These are phyloP conservation scores for Kodamaea ohmeri DNA, from an alignment of 1,139 yeast genomes.

Conservation along the genomic window DNA sequence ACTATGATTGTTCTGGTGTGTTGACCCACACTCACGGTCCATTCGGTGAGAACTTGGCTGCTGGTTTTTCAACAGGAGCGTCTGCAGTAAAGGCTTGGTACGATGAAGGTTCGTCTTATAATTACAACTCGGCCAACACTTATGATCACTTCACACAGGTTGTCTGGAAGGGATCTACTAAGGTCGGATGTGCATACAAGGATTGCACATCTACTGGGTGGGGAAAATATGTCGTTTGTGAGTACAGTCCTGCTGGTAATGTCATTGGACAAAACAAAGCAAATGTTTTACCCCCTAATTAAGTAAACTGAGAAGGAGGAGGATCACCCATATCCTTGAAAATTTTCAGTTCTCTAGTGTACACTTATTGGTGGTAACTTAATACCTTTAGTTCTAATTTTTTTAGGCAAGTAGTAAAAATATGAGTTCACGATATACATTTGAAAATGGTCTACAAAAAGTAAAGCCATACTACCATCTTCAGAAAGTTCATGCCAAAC, in stretches of 20 bases:
- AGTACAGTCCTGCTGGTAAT: conserved; percentile 26
- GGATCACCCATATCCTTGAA: neutral
- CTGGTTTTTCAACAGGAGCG: conserved; percentile 22
- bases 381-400: conserved; percentile 1
- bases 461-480: conserved; percentile 47
- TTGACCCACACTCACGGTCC: conserved; percentile 26
- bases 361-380: neutral
- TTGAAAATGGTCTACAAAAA: conserved; percentile 42
- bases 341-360: neutral
- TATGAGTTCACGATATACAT: conserved; percentile 11
- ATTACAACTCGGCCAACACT: conserved; percentile 21
- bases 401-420: neutral
- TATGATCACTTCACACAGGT: conserved; percentile 84
- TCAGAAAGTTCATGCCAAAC: conserved; percentile 43
- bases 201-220: conserved; percentile 33
- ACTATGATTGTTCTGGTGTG: conserved; percentile 25
- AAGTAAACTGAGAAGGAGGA: conserved; percentile 7
- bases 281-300: conserved; percentile 17
- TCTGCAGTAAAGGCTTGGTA: conserved; percentile 26
- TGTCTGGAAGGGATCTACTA: conserved; percentile 69
- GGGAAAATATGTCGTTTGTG: conserved; percentile 25
- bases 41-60: conserved; percentile 28
- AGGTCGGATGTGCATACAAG: conserved; percentile 73
- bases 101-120: conserved; percentile 21
- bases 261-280: conserved; percentile 17